phyloP scores from a whole-genome alignment of 495 filamentous ascomycete genomes.

The Astrothelium macrocarpum region DNA sequence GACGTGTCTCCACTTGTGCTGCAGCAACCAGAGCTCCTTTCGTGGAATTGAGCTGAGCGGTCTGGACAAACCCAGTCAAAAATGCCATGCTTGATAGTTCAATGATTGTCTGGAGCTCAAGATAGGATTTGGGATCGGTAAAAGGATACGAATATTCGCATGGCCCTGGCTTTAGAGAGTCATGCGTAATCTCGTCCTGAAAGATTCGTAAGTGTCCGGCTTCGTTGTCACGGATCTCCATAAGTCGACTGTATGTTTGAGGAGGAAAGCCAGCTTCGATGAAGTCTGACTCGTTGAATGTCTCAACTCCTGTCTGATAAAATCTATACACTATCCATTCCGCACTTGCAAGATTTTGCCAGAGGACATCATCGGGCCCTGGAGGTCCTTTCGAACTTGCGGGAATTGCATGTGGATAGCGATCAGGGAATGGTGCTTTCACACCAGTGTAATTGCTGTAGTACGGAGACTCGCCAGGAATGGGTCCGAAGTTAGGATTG shows the following conservation, averaged over 20 bases:
- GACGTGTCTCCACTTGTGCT: constrained; percentile 40
- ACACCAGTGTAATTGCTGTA: constrained; percentile 39
- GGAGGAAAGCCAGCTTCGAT: constrained; percentile 35
- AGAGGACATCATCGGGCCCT: constrained; percentile 38
- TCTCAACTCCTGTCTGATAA: constrained; percentile 43
- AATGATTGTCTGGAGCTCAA: constrained; percentile 39
- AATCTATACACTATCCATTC: constrained; percentile 48
- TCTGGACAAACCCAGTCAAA: constrained; percentile 41
- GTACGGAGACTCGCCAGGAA: constrained; percentile 36
- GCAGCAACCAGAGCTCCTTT: constrained; percentile 41
- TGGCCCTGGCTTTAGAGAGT: constrained; percentile 43
- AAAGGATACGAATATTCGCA: constrained; percentile 42
- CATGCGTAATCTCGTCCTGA: constrained; percentile 42
- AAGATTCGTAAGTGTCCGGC: constrained; percentile 49
- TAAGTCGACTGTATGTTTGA: constrained; percentile 40
- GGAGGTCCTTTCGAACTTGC: constrained; percentile 31
- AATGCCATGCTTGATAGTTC: constrained; percentile 48
- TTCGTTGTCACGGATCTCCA: constrained; percentile 48
- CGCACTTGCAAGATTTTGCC: constrained; percentile 45
- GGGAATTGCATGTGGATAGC: constrained; percentile 36
- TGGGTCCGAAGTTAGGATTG: background rate
- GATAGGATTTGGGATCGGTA: constrained; percentile 30
- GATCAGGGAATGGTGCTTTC: constrained; percentile 37
- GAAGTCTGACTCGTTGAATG: constrained; percentile 37
- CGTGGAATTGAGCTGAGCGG: constrained; percentile 31